Evolutionary conservation across 2,329 filamentous ascomycete species (phyloP).

Genomic region (Alternaria panax): DNA sequence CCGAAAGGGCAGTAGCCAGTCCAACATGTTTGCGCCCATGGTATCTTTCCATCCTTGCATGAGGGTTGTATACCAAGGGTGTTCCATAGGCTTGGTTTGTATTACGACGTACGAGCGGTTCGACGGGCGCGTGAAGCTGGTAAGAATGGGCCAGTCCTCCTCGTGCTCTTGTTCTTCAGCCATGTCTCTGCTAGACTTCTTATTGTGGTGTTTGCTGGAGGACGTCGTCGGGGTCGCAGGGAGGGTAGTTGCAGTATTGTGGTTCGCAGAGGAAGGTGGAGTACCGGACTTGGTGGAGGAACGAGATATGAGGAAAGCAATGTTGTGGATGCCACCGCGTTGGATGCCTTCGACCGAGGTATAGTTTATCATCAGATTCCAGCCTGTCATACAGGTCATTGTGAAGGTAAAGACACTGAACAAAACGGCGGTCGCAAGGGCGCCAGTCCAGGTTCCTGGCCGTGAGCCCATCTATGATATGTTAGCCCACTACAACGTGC

Average conservation of each 20-base stretch:
- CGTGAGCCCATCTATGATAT: conserved; percentile 24
- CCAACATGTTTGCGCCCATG: conserved; percentile 74
- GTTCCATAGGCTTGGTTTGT: conserved; percentile 74
- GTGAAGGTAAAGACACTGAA: conserved; percentile 82
- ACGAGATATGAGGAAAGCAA: conserved; percentile 69
- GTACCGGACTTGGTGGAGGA: conserved; percentile 12
- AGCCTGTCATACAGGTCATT: conserved; percentile 77
- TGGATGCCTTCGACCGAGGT: conserved; percentile 84
- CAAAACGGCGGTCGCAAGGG: conserved; percentile 70
- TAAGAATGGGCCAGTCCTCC: conserved; percentile 25
- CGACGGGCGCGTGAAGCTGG: conserved; percentile 2
- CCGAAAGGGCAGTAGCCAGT: conserved; percentile 83
- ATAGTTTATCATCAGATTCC: conserved; percentile 74
- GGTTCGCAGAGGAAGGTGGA: neutral
- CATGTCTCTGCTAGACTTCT: conserved; percentile 2
- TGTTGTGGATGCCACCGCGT: conserved; percentile 67
- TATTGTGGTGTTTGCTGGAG: conserved; percentile 16
- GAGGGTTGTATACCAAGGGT: conserved; percentile 81
- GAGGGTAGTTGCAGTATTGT: conserved; percentile 1
- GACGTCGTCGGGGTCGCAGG: conserved; percentile 20
- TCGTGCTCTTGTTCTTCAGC: neutral
- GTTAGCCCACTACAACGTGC: neutral
- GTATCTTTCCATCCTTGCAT: conserved; percentile 77
- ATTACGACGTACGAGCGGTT: conserved; percentile 75
- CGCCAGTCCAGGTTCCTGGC: conserved; percentile 64